Evolutionary conservation across 148 eudicot genomes (phyloP).

Genomic region (Camellia lanceoleosa): DNA sequence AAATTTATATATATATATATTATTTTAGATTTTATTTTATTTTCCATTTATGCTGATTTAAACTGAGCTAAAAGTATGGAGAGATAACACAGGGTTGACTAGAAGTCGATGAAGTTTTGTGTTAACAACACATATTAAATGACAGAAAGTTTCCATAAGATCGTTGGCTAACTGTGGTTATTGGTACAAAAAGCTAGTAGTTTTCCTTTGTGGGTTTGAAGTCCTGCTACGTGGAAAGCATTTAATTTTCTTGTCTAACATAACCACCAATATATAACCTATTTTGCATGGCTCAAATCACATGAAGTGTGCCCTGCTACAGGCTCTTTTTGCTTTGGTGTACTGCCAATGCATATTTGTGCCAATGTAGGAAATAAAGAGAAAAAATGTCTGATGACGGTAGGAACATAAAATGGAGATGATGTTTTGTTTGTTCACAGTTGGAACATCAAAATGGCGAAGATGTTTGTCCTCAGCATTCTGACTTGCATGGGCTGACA

Average conservation of each 20-base stretch:
- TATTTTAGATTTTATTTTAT: too few species aligned
- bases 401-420: neutral
- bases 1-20: neutral
- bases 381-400: neutral
- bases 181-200: too few species aligned
- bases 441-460: neutral
- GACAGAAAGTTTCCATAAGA: too few species aligned
- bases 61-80: too few species aligned
- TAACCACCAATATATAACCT: too few species aligned
- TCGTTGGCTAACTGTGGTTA: too few species aligned
- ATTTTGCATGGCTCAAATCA: neutral
- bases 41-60: too few species aligned
- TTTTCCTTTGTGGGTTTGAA: neutral
- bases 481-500: neutral
- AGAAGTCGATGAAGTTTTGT: too few species aligned
- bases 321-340: conserved; percentile 4
- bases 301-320: neutral
- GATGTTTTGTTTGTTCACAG: too few species aligned
- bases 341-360: neutral
- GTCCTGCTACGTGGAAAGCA: neutral
- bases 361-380: neutral
- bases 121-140: too few species aligned
- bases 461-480: neutral
- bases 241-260: neutral
- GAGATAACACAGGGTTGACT: too few species aligned